Conservation (phyloP, 2,329 filamentous ascomycete species). For the Beauveria brongniartii region DNA sequence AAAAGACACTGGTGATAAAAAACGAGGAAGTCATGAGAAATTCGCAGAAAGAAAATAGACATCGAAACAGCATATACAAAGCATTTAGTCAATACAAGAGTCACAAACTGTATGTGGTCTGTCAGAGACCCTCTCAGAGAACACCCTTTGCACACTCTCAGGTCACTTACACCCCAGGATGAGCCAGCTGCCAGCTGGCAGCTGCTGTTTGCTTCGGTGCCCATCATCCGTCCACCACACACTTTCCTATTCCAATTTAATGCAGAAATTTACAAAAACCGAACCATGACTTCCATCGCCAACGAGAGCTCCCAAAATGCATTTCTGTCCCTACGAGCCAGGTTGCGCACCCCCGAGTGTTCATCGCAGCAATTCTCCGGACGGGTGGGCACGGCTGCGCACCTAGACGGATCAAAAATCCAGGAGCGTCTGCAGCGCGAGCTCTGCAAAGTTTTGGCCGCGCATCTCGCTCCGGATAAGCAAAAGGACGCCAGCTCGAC, state of each 20-base stretch:
- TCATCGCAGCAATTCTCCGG: not conserved
- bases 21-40: too few species aligned
- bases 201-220: not conserved
- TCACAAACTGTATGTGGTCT: too few species aligned
- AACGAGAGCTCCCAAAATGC: not conserved
- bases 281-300: not conserved
- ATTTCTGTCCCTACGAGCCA: constrained; percentile 2
- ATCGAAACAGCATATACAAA: too few species aligned
- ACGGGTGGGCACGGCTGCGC: not conserved
- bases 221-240: not conserved
- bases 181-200: not conserved
- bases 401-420: not conserved
- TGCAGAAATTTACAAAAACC: too few species aligned
- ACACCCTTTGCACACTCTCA: too few species aligned
- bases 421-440: not conserved
- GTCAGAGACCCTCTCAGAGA: too few species aligned
- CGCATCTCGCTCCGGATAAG: not conserved
- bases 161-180: too few species aligned
- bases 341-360: constrained; percentile 5
- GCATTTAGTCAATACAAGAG: too few species aligned
- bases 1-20: too few species aligned
- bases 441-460: not conserved
- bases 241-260: not conserved
- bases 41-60: too few species aligned
- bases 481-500: constrained; percentile 10